Base-by-base conservation (phyloP, 176 grass and related monocot species). In the Musa schizocarpa region DNA sequence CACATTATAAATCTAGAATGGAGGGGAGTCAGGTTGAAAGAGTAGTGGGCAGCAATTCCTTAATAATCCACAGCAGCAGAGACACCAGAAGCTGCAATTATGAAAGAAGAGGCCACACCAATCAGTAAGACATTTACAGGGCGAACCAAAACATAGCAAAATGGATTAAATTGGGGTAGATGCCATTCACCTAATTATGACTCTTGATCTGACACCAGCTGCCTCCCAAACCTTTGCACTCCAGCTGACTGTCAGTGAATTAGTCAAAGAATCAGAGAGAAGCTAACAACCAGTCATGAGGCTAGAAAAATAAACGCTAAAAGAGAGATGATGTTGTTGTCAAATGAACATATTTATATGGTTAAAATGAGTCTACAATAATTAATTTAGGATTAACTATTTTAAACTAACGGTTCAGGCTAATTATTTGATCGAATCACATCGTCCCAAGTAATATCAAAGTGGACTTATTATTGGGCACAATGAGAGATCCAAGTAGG, bases 61-160 rank as follows among this genome's bases (percentile, higher is more conserved):
- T 52, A 84, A 75, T 49, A 81, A 69, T 43, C 88, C 88, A 48
- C 81, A 81, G 70, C 78, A 90, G 51, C 81, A 70, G 58, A 90
- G 75, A 73, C 76, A 80, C 84, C 79, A 85, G 53, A 80, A 71
- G 54, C 85, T 87, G 76, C 66, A 82, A 69, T 26, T 25, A 24
- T 23, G 19, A 2, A 50, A 52, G 34, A 53, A 65, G 12, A 25
- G 20, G 9, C 67, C 12, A 52, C 23, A 9, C 13, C 59, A 49
- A 52, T 21, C 26, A 51, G 24, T 6, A n/a, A 27, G n/a, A 9
- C 5, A 19, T 16, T 65, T 65, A 13, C 11, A n/a, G 57, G 63
- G 29, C 3, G 3, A 34, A 34, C 29, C 29, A 0, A 6, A 63
- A 11, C n/a, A 63, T 26, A 65, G 1, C 10, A 65, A 8, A 9